Percentiles rank a stretch among this genome's conserved stretches.
These are phyloP conservation scores for Theileria annulata DNA, from an alignment of 169 alveolate species.

Conservation along the genomic window DNA sequence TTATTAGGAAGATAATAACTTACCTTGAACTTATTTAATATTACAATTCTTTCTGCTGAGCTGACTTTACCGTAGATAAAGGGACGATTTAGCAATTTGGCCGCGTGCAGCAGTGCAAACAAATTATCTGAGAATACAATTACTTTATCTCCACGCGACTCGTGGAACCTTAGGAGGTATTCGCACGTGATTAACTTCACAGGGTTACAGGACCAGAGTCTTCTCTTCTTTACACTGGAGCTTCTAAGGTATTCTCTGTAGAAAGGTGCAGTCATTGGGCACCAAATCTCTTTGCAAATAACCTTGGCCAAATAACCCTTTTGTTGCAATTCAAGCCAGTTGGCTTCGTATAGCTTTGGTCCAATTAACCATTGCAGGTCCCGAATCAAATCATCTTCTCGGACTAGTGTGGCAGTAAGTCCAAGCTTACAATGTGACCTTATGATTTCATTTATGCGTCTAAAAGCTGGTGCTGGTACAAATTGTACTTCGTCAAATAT, in stretches of 20 bases:
- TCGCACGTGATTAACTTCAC: slow-evolving; percentile 94
- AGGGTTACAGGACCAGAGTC: slow-evolving; percentile 97
- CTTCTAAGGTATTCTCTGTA: slow-evolving; percentile 90
- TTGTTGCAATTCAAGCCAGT: slow-evolving; percentile 97
- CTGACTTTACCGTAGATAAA: slow-evolving; percentile 89
- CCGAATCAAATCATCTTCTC: slow-evolving; percentile 97
- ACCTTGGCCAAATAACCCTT: slow-evolving; percentile 97
- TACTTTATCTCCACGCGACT: slow-evolving; percentile 95
- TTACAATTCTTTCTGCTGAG: slow-evolving; percentile 88
- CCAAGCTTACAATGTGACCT: slow-evolving; percentile 96
- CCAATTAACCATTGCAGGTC: slow-evolving; percentile 99
- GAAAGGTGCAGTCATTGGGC: slow-evolving; percentile 97
- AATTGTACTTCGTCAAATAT: slow-evolving; percentile 98
- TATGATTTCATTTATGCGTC: slow-evolving; percentile 84
- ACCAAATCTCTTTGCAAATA: slow-evolving; percentile 97
- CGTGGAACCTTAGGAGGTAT: slow-evolving; percentile 93
- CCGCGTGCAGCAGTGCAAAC: slow-evolving; percentile 91
- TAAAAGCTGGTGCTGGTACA: slow-evolving; percentile 97
- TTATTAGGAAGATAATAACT: not conserved
- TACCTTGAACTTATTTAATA: slow-evolving; percentile 87
- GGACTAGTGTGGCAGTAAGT: slow-evolving; percentile 98
- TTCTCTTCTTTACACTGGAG: slow-evolving; percentile 85
- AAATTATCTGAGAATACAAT: slow-evolving; percentile 96
- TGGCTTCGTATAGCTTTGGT: slow-evolving; percentile 99
- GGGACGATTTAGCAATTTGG: slow-evolving; percentile 87